phyloP scores from a whole-genome alignment of 352 stramenopile species.

The Globisporangium cystogenes region DNA sequence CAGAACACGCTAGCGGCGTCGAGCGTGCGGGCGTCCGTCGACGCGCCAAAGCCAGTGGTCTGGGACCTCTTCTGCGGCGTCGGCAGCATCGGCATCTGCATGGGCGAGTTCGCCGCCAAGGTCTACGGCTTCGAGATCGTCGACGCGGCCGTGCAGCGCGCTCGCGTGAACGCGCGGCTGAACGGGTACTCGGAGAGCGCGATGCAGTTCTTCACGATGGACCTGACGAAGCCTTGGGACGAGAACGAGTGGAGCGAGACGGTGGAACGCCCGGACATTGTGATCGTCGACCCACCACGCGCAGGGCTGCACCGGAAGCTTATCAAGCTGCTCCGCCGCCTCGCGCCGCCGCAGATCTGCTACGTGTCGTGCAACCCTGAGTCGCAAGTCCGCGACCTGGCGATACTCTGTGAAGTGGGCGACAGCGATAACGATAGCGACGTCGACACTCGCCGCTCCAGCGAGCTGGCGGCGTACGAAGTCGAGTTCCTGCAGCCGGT shows the following conservation, averaged over 20 bases:
- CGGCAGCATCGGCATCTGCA: constrained; percentile 75
- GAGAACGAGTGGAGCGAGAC: constrained; percentile 29
- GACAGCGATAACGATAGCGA: background rate
- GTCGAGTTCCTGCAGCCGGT: constrained; percentile 57
- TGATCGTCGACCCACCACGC: constrained; percentile 73
- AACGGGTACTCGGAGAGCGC: constrained; percentile 48
- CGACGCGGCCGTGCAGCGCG: constrained; percentile 45
- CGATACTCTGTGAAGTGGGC: constrained; percentile 25
- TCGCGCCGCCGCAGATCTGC: constrained; percentile 45
- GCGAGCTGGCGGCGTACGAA: constrained; percentile 18
- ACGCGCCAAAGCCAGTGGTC: constrained; percentile 51
- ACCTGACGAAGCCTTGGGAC: constrained; percentile 48
- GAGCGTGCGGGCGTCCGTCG: background rate
- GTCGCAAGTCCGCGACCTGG: constrained; percentile 54
- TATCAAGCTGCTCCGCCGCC: constrained; percentile 38
- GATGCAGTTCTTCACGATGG: constrained; percentile 63
- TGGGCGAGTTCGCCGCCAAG: constrained; percentile 32
- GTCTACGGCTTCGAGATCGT: constrained; percentile 74
- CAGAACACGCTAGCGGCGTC: constrained; percentile 24
- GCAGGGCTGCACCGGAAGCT: constrained; percentile 67
- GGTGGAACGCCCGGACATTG: constrained; percentile 35
- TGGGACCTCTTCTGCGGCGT: constrained; percentile 83
- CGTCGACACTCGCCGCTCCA: no score
- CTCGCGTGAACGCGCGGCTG: constrained; percentile 40
- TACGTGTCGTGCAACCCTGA: constrained; percentile 79